A percentile compares a stretch with the other conserved stretches of the same genome.
These are phyloP conservation scores for Stemphylium lycopersici DNA, from an alignment of 2,329 filamentous ascomycete genomes.

Conservation along the genomic window DNA sequence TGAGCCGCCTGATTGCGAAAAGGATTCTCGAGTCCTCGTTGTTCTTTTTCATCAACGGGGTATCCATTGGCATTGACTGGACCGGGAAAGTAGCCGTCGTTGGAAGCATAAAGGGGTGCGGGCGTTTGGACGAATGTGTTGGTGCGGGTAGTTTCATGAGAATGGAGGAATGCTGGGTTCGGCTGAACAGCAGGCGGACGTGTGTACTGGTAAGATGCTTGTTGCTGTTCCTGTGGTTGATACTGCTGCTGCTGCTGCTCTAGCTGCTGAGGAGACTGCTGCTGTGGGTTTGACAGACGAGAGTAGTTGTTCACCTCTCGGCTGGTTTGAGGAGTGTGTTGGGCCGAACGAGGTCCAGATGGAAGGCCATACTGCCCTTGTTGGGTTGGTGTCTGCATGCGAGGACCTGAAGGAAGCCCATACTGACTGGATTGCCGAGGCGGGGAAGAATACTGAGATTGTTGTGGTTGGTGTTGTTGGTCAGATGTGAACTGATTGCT, in stretches of 20 bases:
- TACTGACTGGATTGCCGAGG: slow-evolving; percentile 9
- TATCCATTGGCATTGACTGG: slow-evolving; percentile 35
- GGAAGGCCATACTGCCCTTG: slow-evolving; percentile 23
- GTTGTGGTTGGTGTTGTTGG: slow-evolving; percentile 15
- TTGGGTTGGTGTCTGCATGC: slow-evolving; percentile 21
- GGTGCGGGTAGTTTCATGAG: slow-evolving; percentile 33
- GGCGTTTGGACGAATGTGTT: slow-evolving; percentile 41
- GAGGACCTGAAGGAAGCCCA: slow-evolving; percentile 20
- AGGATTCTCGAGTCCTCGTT: slow-evolving; percentile 23
- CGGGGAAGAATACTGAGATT: slow-evolving; percentile 20
- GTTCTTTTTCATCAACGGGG: slow-evolving; percentile 32
- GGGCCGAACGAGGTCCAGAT: slow-evolving; percentile 7
- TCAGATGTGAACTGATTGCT: slow-evolving; percentile 21
- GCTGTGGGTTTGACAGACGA: slow-evolving; percentile 11
- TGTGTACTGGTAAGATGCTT: slow-evolving; percentile 12
- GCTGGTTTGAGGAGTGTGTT: slow-evolving; percentile 12
- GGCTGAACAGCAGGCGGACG: slow-evolving; percentile 13
- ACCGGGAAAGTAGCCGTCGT: slow-evolving; percentile 28
- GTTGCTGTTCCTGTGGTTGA: slow-evolving; percentile 10
- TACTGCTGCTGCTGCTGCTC: slow-evolving; percentile 12
- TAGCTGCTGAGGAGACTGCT: slow-evolving; percentile 9
- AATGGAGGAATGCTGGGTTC: slow-evolving; percentile 16
- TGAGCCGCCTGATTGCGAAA: slow-evolving; percentile 22
- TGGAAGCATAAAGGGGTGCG: slow-evolving; percentile 25
- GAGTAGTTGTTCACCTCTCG: slow-evolving; percentile 15